Percentiles rank a stretch among this genome's conserved stretches.
phyloP scores from a whole-genome alignment of 1,284 basidiomycete species.

The Ustilago hordei region DNA sequence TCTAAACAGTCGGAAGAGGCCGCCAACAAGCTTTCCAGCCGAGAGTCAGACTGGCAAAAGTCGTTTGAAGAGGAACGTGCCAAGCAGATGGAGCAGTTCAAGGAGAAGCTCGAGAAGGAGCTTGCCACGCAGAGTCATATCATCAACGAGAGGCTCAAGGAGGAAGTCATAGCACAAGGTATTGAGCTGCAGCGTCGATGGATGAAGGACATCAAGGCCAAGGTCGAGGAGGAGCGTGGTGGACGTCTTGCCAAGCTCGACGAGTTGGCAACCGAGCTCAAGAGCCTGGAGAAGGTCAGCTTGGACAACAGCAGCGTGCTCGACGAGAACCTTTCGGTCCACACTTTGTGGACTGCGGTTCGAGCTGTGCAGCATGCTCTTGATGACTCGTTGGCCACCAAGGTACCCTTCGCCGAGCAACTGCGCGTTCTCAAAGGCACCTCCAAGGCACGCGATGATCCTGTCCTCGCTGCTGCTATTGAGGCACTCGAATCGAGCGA shows the following conservation, averaged over 20 bases:
- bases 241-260: constrained; percentile 94
- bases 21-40: constrained; percentile 83
- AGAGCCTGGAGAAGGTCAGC: constrained; percentile 88
- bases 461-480: constrained; percentile 66
- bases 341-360: constrained; percentile 75
- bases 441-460: constrained; percentile 74
- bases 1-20: constrained; percentile 84
- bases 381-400: constrained; percentile 75
- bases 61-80: constrained; percentile 84
- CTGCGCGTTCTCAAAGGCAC: constrained; percentile 81
- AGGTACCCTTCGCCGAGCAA: constrained; percentile 88
- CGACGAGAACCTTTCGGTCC: constrained; percentile 88
- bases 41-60: constrained; percentile 87
- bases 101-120: constrained; percentile 86
- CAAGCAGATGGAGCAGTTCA: constrained; percentile 82
- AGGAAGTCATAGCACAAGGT: constrained; percentile 94
- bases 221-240: constrained; percentile 95
- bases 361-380: constrained; percentile 60
- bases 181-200: constrained; percentile 96
- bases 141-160: constrained; percentile 86
- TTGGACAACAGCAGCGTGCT: constrained; percentile 89
- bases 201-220: constrained; percentile 94
- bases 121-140: constrained; percentile 88
- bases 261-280: constrained; percentile 88
- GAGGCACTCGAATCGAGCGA: constrained; percentile 75